Percentiles rank a stretch among this genome's conserved stretches.
Conservation (phyloP, 2,329 filamentous ascomycete genomes). For the Calonectria pseudoreteaudii region DNA sequence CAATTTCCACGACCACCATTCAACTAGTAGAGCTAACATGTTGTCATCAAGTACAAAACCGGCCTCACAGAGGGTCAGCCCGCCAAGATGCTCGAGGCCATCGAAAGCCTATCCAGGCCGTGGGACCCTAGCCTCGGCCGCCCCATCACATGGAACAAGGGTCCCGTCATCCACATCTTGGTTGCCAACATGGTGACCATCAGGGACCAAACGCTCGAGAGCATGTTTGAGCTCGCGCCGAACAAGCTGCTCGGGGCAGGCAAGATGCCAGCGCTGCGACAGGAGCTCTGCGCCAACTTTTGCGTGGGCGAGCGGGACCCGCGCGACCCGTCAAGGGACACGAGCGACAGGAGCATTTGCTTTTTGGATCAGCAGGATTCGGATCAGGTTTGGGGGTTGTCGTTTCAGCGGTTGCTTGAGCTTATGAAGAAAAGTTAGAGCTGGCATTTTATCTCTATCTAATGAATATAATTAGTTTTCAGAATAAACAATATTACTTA, state of each 20-base stretch:
- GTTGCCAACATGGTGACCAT: background rate
- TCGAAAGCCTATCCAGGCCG: background rate
- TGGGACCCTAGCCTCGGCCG: background rate
- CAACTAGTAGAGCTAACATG: background rate
- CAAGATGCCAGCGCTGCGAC: background rate
- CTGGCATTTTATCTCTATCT: background rate
- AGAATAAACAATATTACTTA: too few species aligned
- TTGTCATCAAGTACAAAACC: background rate
- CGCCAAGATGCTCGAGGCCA: background rate
- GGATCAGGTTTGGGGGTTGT: background rate
- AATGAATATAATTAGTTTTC: background rate
- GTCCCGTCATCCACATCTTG: background rate
- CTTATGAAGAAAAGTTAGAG: background rate
- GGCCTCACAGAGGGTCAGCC: background rate
- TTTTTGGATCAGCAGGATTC: background rate
- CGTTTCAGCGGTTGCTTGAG: background rate
- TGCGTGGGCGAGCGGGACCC: background rate
- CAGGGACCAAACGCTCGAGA: background rate
- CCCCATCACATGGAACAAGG: background rate
- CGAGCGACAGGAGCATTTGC: background rate
- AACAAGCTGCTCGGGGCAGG: background rate
- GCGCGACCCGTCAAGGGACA: background rate
- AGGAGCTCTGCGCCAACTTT: background rate
- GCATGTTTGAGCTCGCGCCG: background rate
- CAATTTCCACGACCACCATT: fast-evolving